Conservation (phyloP, 1,284 basidiomycete species). For the Coniophora puteana region DNA sequence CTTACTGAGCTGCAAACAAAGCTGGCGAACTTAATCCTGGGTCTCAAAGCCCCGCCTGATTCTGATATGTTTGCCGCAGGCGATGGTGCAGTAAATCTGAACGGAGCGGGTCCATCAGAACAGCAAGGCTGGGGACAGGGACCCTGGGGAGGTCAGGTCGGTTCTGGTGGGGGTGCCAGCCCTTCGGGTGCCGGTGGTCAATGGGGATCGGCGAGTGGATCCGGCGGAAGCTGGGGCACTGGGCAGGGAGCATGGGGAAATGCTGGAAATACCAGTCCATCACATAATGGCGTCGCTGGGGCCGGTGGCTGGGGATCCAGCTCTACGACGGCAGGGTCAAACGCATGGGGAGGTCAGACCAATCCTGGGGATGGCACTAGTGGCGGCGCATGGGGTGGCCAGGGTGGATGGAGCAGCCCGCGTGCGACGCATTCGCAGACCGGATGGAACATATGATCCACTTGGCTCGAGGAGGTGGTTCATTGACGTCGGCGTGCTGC, state of each 20-base stretch:
- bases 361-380: constrained; percentile 24
- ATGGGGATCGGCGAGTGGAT: constrained; percentile 30
- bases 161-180: constrained; percentile 29
- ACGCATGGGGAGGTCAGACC: constrained; percentile 24
- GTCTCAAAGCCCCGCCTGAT: constrained; percentile 64
- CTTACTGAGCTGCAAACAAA: constrained; percentile 80
- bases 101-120: constrained; percentile 28
- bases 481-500: background rate
- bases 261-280: constrained; percentile 21
- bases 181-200: constrained; percentile 26
- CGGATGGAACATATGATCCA: constrained; percentile 49
- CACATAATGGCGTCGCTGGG: constrained; percentile 23
- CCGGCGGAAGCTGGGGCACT: constrained; percentile 17
- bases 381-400: constrained; percentile 25
- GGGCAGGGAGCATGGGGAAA: too few relatives aligned
- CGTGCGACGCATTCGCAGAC: constrained; percentile 41
- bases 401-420: constrained; percentile 39
- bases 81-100: constrained; percentile 29
- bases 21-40: constrained; percentile 76
- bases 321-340: constrained; percentile 34
- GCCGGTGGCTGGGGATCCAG: constrained; percentile 21
- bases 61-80: constrained; percentile 42
- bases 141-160: constrained; percentile 16
- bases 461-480: background rate
- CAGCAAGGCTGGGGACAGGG: constrained; percentile 20